Conservation (phyloP, 129 eudicot genomes). For the Pseudognaphalium luteoalbum region DNA sequence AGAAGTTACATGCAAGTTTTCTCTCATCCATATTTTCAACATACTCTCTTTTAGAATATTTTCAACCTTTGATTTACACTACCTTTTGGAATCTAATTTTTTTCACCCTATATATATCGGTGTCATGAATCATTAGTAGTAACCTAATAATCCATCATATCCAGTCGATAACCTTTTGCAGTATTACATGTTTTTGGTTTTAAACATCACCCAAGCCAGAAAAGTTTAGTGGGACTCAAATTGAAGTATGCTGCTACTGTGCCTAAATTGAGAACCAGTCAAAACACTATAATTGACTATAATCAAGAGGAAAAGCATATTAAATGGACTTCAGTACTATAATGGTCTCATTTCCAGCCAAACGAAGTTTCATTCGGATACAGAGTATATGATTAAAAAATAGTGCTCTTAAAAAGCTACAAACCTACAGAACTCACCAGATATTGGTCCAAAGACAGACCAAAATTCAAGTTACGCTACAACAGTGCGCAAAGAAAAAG, state of each 20-base stretch:
- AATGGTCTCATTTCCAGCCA: background rate
- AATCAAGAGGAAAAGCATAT: background rate
- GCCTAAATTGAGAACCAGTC: background rate
- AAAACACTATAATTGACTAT: background rate
- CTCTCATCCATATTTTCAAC: no score
- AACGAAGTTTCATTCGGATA: background rate
- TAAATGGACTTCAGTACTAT: background rate
- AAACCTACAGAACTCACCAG: slow-evolving; percentile 1
- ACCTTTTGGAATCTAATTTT: no score
- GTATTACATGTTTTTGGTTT: background rate
- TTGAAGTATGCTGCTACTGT: background rate
- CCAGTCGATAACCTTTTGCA: background rate
- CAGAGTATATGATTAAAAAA: background rate
- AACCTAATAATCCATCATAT: background rate
- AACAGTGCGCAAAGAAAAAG: slow-evolving; percentile 1
- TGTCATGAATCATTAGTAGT: background rate
- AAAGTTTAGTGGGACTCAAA: background rate
- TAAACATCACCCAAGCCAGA: background rate
- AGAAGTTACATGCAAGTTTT: no score
- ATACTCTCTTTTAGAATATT: no score
- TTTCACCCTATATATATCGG: background rate
- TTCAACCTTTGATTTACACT: no score
- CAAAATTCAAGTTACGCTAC: slow-evolving; percentile 23
- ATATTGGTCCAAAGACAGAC: slow-evolving; percentile 13
- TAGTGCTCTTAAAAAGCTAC: background rate